Percentiles rank a stretch among this genome's conserved stretches.
These are phyloP conservation scores for Cunninghamia lanceolata DNA, from an alignment of 75 land plant species.

Conservation along the genomic window DNA sequence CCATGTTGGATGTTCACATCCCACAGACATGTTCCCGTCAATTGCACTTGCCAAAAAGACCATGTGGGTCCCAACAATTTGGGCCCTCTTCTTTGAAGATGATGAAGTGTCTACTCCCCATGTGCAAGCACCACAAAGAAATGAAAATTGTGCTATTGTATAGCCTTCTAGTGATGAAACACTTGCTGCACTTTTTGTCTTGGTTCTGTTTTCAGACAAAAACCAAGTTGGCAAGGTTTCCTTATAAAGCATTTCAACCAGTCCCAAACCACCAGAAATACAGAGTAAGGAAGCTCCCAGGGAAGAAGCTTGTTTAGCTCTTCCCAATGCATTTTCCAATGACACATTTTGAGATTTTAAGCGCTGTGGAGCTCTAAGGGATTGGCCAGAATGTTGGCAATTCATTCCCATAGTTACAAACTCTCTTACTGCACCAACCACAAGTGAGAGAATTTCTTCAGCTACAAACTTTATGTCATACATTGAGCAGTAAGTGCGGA, in stretches of 20 bases:
- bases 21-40: constrained; percentile 74
- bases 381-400: constrained; percentile 19
- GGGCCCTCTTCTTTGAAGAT: constrained; percentile 28
- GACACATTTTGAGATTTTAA: constrained; percentile 52
- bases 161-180: constrained; percentile 62
- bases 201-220: constrained; percentile 40
- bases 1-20: constrained; percentile 75
- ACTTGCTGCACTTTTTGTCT: constrained; percentile 36
- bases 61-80: constrained; percentile 61
- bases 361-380: constrained; percentile 33
- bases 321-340: constrained; percentile 46
- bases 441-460: constrained; percentile 70
- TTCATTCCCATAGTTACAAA: constrained; percentile 34
- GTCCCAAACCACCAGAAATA: constrained; percentile 65
- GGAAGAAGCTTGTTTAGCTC: constrained; percentile 62
- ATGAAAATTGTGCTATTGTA: constrained; percentile 73
- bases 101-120: constrained; percentile 63
- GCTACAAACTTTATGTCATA: constrained; percentile 68
- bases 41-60: constrained; percentile 77
- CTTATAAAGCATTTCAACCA: constrained; percentile 61
- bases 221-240: constrained; percentile 94
- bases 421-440: constrained; percentile 69
- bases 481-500: constrained; percentile 55
- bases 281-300: constrained; percentile 78
- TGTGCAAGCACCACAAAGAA: constrained; percentile 76